These are phyloP conservation scores for Apiotrichum mycotoxinovorans DNA, from an alignment of 1,284 basidiomycete genomes.

Conservation along the genomic window DNA sequence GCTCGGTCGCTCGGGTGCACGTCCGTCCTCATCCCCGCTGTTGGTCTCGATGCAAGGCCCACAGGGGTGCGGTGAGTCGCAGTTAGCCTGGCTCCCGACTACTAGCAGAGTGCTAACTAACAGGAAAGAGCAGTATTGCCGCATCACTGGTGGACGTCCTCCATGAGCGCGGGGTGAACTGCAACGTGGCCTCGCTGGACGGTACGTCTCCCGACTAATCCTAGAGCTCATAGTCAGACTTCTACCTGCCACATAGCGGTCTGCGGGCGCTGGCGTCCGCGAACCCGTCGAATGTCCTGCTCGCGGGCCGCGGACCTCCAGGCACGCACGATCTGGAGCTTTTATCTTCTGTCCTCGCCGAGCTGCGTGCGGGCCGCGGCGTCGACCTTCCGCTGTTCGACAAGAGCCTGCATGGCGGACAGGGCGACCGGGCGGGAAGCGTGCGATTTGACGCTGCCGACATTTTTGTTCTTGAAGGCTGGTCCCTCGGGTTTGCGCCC, in stretches of 20 bases:
- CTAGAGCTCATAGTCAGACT: constrained; percentile 22
- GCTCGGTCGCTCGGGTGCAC: not conserved
- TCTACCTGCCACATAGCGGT: constrained; percentile 35
- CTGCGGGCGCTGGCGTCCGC: constrained; percentile 28
- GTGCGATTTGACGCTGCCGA: constrained; percentile 54
- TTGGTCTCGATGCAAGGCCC: constrained; percentile 18
- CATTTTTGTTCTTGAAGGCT: constrained; percentile 69
- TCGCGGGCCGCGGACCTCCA: constrained; percentile 44
- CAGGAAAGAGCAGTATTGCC: constrained; percentile 19
- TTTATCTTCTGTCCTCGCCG: not conserved
- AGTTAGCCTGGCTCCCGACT: not conserved
- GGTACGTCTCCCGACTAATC: not conserved
- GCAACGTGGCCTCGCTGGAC: constrained; percentile 15
- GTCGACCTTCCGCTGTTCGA: constrained; percentile 59
- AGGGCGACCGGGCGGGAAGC: constrained; percentile 65
- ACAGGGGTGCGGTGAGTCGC: constrained; percentile 10
- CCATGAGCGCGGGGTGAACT: not conserved
- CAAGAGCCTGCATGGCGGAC: constrained; percentile 71
- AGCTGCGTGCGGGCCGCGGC: not conserved
- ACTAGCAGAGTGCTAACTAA: not conserved
- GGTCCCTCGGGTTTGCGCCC: constrained; percentile 53
- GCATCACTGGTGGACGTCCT: constrained; percentile 9
- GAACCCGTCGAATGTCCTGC: constrained; percentile 36
- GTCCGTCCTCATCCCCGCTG: not conserved
- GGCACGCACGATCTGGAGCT: constrained; percentile 41